These are phyloP conservation scores for Boletus tylopilopsis DNA, from an alignment of 768 basidiomycete species.

Conservation along the genomic window DNA sequence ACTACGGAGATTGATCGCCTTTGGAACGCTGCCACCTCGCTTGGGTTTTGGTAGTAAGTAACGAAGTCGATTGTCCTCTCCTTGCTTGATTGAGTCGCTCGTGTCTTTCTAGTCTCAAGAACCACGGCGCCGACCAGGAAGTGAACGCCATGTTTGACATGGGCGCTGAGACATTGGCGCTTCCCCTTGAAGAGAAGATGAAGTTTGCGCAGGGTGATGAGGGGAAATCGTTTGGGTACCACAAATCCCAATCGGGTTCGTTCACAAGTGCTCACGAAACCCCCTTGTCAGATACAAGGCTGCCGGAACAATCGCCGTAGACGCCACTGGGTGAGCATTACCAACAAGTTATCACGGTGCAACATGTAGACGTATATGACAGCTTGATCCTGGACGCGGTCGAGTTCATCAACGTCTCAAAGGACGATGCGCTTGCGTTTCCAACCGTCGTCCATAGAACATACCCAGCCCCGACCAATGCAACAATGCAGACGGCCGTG, in stretches of 20 bases:
- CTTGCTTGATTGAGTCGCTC: neutral
- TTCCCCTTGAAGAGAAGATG: slow-evolving; percentile 41
- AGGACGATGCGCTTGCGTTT: slow-evolving; percentile 65
- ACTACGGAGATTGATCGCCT: slow-evolving; percentile 39
- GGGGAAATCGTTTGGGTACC: slow-evolving; percentile 39
- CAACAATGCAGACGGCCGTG: slow-evolving; percentile 48
- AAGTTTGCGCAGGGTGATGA: slow-evolving; percentile 41
- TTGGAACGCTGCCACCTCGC: slow-evolving; percentile 44
- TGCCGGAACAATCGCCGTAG: slow-evolving; percentile 57
- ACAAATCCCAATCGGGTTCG: neutral
- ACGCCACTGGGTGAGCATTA: slow-evolving; percentile 48
- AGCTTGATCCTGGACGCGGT: slow-evolving; percentile 52
- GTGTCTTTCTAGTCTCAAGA: slow-evolving; percentile 35
- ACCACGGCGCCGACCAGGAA: slow-evolving; percentile 38
- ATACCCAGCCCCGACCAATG: slow-evolving; percentile 53
- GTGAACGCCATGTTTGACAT: slow-evolving; percentile 40
- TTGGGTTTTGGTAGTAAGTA: slow-evolving; percentile 56
- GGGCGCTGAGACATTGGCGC: slow-evolving; percentile 38
- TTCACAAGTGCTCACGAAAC: no score
- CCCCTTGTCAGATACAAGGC: slow-evolving; percentile 53
- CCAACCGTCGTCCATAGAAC: slow-evolving; percentile 49
- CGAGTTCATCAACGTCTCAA: slow-evolving; percentile 65
- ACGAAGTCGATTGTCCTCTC: neutral
- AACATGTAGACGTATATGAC: no score
- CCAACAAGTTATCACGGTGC: no score